phyloP scores from a whole-genome alignment of 169 alveolate genomes.

The Babesia gibsoni region DNA sequence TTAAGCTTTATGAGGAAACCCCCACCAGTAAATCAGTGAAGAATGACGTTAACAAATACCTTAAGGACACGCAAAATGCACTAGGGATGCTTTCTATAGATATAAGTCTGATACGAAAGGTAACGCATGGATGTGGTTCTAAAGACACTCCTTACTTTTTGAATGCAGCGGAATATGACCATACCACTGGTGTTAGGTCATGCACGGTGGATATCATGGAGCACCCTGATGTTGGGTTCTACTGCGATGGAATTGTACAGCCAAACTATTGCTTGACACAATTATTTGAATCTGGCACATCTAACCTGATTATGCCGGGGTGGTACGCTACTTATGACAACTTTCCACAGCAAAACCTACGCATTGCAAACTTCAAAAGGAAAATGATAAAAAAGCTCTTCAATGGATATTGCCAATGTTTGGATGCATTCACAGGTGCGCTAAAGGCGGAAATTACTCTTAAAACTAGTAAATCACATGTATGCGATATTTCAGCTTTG shows the following conservation, averaged over 20 bases:
- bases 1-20: too few relatives aligned
- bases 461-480: neutral
- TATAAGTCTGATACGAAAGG: too few relatives aligned
- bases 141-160: too few relatives aligned
- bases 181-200: conserved; percentile 3
- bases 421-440: neutral
- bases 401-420: neutral
- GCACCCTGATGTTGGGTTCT: neutral
- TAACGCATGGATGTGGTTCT: too few relatives aligned
- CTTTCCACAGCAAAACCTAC: neutral
- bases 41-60: too few relatives aligned
- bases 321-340: too few relatives aligned
- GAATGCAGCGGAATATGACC: neutral
- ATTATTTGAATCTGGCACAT: neutral
- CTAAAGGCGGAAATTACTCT: neutral
- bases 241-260: neutral
- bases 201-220: conserved; percentile 4
- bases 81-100: too few relatives aligned
- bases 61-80: too few relatives aligned
- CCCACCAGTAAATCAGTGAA: too few relatives aligned
- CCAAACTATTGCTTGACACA: conserved; percentile 11
- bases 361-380: too few relatives aligned
- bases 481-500: neutral
- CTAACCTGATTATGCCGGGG: too few relatives aligned
- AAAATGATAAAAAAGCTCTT: too few relatives aligned